Percentiles rank a stretch among this genome's conserved stretches.
These are phyloP conservation scores for Torulaspora maleeae DNA, from an alignment of 805 yeast genomes.

Conservation along the genomic window DNA sequence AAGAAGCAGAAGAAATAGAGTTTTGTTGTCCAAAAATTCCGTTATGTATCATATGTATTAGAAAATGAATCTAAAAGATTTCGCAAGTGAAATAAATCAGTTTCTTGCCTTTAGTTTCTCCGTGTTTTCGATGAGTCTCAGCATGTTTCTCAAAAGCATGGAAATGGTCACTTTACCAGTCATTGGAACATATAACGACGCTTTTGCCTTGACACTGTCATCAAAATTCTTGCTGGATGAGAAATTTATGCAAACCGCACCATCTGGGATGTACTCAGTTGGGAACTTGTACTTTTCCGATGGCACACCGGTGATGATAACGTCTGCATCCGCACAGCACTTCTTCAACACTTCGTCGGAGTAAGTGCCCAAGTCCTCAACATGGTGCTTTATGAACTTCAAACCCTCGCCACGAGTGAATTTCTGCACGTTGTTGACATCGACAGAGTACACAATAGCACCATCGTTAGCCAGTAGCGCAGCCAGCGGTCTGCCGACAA, in stretches of 20 bases:
- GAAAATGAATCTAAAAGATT: background rate
- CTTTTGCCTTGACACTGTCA: constrained; percentile 75
- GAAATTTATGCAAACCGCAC: constrained; percentile 88
- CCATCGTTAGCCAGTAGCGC: constrained; percentile 96
- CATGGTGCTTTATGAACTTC: constrained; percentile 75
- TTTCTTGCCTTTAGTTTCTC: constrained; percentile 15
- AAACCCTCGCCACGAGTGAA: constrained; percentile 94
- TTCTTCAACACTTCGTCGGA: constrained; percentile 47
- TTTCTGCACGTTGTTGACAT: constrained; percentile 78
- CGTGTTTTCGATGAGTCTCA: constrained; percentile 74
- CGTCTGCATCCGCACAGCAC: constrained; percentile 74
- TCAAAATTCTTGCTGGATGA: constrained; percentile 84
- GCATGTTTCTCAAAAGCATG: constrained; percentile 84
- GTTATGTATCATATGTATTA: constrained; percentile 5
- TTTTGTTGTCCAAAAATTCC: background rate
- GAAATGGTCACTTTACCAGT: constrained; percentile 96
- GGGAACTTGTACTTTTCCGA: constrained; percentile 80
- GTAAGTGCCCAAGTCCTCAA: constrained; percentile 48
- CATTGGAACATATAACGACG: constrained; percentile 90
- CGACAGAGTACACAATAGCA: constrained; percentile 91
- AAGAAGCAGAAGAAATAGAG: constrained; percentile 30
- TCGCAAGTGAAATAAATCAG: background rate
- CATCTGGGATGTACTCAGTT: constrained; percentile 69
- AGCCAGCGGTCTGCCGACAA: constrained; percentile 95
- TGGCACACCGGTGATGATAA: constrained; percentile 95